A percentile compares a stretch with the other conserved stretches of the same genome.
Conservation (phyloP, 208 protist species). For the Naegleria fowleri region DNA sequence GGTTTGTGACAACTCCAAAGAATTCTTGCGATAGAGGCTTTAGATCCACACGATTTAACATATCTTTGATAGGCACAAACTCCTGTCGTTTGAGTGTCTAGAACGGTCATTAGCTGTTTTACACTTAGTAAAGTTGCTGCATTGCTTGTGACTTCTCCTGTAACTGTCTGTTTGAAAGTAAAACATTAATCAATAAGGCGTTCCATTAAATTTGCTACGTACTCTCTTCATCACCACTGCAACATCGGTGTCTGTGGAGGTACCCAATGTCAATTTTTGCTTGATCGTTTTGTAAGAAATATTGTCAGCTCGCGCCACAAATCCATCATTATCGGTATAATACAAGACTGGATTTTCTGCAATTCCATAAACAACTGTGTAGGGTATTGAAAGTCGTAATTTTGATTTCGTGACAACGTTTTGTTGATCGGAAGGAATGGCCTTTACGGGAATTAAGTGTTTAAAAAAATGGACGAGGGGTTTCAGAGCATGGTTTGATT, state of each 20-base stretch:
- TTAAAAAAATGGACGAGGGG: slow-evolving; percentile 8
- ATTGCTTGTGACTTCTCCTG: slow-evolving; percentile 10
- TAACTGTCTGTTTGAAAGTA: background rate
- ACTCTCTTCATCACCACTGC: slow-evolving; percentile 10
- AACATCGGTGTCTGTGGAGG: background rate
- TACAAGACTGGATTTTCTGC: slow-evolving; percentile 26
- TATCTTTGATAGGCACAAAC: slow-evolving; percentile 23
- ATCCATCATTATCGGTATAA: slow-evolving; percentile 22
- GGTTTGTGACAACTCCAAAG: background rate
- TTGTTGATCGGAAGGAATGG: background rate
- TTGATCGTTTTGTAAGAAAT: background rate
- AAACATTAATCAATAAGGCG: no score
- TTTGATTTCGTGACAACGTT: background rate
- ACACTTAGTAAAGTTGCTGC: background rate
- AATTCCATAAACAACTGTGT: slow-evolving; percentile 28
- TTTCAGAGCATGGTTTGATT: background rate
- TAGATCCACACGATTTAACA: slow-evolving; percentile 23
- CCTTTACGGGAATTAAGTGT: background rate
- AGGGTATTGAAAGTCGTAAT: background rate
- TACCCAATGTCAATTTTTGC: slow-evolving; percentile 6
- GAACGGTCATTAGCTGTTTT: background rate
- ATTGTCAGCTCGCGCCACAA: slow-evolving; percentile 9
- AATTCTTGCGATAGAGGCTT: slow-evolving; percentile 21
- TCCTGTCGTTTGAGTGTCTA: background rate
- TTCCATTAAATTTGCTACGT: background rate